Conservation (phyloP, 331 rosid genomes). For the Arachis monticola region DNA sequence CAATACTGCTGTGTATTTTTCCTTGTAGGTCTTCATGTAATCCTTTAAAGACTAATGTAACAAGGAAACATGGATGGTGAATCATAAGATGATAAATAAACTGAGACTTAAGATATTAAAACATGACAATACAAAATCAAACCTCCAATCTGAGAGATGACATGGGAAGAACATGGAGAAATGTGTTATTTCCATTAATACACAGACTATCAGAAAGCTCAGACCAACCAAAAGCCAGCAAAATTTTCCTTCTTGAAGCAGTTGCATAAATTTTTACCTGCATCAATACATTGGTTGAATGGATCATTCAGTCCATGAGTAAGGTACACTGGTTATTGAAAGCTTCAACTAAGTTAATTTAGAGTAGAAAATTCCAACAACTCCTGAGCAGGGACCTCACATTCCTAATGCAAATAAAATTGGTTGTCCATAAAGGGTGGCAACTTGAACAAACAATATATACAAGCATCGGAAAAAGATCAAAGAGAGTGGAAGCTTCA, state of each 20-base stretch:
- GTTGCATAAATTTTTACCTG: conserved; percentile 57
- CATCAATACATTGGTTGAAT: background rate
- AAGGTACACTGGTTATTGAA: conserved; percentile 11
- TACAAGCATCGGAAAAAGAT: conserved; percentile 13
- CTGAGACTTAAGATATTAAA: conserved; percentile 23
- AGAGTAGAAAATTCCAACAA: conserved; percentile 25
- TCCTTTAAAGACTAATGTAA: conserved; percentile 48
- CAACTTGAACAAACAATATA: conserved; percentile 28
- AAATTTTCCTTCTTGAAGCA: conserved; percentile 58
- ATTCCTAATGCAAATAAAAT: conserved; percentile 21
- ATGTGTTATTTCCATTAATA: conserved; percentile 52
- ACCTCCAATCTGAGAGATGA: conserved; percentile 59
- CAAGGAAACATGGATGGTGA: conserved; percentile 21
- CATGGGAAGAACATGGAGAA: conserved; percentile 62
- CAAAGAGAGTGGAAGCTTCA: conserved; percentile 12
- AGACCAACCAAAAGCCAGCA: conserved; percentile 54
- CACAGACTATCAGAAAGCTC: conserved; percentile 53
- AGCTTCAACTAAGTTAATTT: conserved; percentile 15
- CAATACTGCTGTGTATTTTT: conserved; percentile 50
- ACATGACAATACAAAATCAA: conserved; percentile 16
- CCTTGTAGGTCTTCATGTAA: conserved; percentile 57
- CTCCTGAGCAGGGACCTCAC: conserved; percentile 21
- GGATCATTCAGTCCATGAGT: background rate
- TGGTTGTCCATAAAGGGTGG: conserved; percentile 8
- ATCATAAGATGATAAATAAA: conserved; percentile 3